A percentile compares a stretch with the other conserved stretches of the same genome.
phyloP scores from a whole-genome alignment of 306 rosid genomes.

The Cucurbita maxima region DNA sequence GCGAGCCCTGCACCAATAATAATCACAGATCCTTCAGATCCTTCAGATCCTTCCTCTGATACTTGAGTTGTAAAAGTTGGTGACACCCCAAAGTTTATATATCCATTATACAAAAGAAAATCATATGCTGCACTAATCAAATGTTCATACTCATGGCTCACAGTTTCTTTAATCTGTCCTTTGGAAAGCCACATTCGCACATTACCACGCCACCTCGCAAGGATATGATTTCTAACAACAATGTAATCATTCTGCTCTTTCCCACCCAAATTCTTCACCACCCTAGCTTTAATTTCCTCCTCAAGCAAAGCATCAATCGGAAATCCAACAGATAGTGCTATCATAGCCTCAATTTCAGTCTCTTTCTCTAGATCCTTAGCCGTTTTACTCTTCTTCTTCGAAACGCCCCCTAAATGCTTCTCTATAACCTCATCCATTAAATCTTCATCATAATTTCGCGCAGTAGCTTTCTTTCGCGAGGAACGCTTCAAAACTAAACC shows the following conservation, averaged over 20 bases:
- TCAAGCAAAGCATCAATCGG: slow-evolving; percentile 71
- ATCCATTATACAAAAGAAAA: slow-evolving; percentile 60
- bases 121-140: slow-evolving; percentile 72
- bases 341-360: slow-evolving; percentile 88
- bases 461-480: slow-evolving; percentile 40
- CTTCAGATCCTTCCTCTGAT: slow-evolving; percentile 52
- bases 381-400: slow-evolving; percentile 43
- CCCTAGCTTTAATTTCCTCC: slow-evolving; percentile 69
- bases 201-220: slow-evolving; percentile 75
- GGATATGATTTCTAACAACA: slow-evolving; percentile 81
- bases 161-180: slow-evolving; percentile 66
- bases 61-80: slow-evolving; percentile 42
- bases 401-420: slow-evolving; percentile 47
- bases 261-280: slow-evolving; percentile 65
- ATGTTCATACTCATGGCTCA: slow-evolving; percentile 53
- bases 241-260: slow-evolving; percentile 87
- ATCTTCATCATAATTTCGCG: slow-evolving; percentile 58
- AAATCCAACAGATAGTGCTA: slow-evolving; percentile 71
- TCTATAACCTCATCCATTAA: slow-evolving; percentile 65
- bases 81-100: slow-evolving; percentile 78
- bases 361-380: slow-evolving; percentile 68
- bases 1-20: slow-evolving; percentile 89
- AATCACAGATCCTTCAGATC: slow-evolving; percentile 59
- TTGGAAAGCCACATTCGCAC: slow-evolving; percentile 65
- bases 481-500: slow-evolving; percentile 47